Evolutionary conservation across 169 alveolate species (phyloP).

Genomic region (Plasmodium gonderi): DNA sequence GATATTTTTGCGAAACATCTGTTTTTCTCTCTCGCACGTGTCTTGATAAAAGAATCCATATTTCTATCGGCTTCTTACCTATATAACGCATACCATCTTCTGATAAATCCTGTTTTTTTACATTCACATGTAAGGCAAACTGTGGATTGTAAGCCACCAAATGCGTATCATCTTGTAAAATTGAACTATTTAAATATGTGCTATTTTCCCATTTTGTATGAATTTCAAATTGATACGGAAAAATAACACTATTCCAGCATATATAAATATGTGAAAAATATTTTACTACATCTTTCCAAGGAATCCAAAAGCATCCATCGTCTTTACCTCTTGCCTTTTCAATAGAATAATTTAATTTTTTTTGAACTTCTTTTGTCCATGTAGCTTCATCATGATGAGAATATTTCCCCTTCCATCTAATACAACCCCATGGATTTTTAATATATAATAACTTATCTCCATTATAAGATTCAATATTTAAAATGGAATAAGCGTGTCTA

Average conservation of each 20-base stretch:
- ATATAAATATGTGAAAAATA: constrained; percentile 92
- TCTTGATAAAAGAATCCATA: constrained; percentile 83
- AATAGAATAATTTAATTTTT: constrained; percentile 64
- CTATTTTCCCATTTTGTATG: constrained; percentile 86
- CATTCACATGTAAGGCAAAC: constrained; percentile 69
- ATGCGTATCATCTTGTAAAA: constrained; percentile 87
- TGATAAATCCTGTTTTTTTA: constrained; percentile 60
- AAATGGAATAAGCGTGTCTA: constrained; percentile 90
- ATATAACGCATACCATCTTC: constrained; percentile 54
- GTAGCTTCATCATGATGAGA: constrained; percentile 81
- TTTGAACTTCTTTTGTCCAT: constrained; percentile 79
- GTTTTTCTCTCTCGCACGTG: constrained; percentile 79
- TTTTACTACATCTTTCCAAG: constrained; percentile 88
- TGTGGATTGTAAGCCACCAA: constrained; percentile 89
- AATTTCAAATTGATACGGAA: constrained; percentile 79
- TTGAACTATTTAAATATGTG: constrained; percentile 76
- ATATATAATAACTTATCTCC: constrained; percentile 85
- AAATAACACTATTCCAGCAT: constrained; percentile 87
- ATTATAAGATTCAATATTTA: constrained; percentile 81
- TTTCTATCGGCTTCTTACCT: constrained; percentile 77
- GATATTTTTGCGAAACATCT: constrained; percentile 78
- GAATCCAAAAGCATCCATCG: constrained; percentile 92
- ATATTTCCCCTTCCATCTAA: constrained; percentile 90
- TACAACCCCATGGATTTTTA: constrained; percentile 95
- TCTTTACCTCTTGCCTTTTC: constrained; percentile 77